These are phyloP conservation scores for Solanum hybrid DNA, from an alignment of 305 asterid species.

Conservation along the genomic window DNA sequence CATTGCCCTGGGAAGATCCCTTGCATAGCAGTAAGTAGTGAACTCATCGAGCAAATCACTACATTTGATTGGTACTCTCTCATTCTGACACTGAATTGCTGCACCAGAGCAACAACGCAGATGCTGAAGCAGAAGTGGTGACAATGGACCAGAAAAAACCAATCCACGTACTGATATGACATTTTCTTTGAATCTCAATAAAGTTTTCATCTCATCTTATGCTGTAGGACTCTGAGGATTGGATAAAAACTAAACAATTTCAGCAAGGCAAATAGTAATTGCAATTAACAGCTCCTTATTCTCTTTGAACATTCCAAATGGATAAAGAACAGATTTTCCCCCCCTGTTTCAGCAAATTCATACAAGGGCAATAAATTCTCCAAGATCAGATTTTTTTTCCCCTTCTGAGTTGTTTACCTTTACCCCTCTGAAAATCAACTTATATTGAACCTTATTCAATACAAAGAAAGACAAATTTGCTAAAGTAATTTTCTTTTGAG, in stretches of 20 bases:
- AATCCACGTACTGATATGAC: neutral
- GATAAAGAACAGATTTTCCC: neutral
- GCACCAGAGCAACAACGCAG: neutral
- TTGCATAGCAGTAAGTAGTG: conserved; percentile 33
- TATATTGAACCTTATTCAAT: neutral
- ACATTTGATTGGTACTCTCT: neutral
- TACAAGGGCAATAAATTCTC: neutral
- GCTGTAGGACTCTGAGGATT: neutral
- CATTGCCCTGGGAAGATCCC: conserved; percentile 55
- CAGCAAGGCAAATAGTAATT: neutral
- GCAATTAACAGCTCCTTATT: neutral
- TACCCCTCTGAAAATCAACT: neutral
- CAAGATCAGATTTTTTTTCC: neutral
- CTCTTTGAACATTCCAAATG: neutral
- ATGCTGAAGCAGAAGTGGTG: neutral
- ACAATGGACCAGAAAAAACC: neutral
- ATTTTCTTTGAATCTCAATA: neutral
- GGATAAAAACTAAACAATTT: neutral
- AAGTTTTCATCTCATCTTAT: neutral
- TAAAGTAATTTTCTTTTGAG: neutral
- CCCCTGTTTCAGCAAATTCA: neutral
- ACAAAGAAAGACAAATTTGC: neutral
- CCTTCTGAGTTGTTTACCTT: neutral
- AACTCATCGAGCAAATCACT: conserved; percentile 29
- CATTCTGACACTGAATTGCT: neutral